Base-by-base conservation (phyloP, 1,284 basidiomycete genomes). In the Wolfiporia cocos region DNA sequence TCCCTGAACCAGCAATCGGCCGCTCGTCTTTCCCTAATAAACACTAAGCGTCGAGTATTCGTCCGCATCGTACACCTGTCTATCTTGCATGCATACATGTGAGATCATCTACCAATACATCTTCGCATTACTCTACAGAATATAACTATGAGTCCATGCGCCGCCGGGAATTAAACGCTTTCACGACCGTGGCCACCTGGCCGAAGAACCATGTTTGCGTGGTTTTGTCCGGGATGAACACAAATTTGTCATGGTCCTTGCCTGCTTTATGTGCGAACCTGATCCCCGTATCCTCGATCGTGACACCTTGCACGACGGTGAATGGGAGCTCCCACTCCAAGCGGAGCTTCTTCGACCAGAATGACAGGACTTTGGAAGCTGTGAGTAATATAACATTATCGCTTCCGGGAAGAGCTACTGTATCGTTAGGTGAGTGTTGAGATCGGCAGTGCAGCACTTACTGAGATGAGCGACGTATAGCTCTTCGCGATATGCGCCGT, bases 301-400 rank as follows among this genome's bases (percentile, higher is more conserved):
- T 89, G 35, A 99, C 83, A 22, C 88, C 90, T 59, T 88, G 85
- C 3, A 99, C 78, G 52, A 92, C 84, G 15, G 79, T 79, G 55
- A 99, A 84, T 0, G 91, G 81, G 15, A 98, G 73, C 53, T 98
- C 93, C 95, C 95, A 99, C 33, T 89, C 83, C 5, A 95, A 77
- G 33, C 81, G 80, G 39, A 99, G 75, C 58, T 78, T 87, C 59
- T 82, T 85, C 15, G 92, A 87, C 71, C 86, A 86, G 58, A 99
- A 90, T 17, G 85, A 86, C 24, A 99, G 62, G 31, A 97, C 76
- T 29, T 82, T 73, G 3, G 79, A 75, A 31, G 82, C 78, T 6
- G 92, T 95, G 47, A 97, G 67, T 32, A 96, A 73, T 22, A 92
- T 78, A 5, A 94, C 83, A 46, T 86, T 86, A 63, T 95, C 92